Base-by-base conservation (phyloP, 2,329 filamentous ascomycete species). In the Fusarium goolgardi region DNA sequence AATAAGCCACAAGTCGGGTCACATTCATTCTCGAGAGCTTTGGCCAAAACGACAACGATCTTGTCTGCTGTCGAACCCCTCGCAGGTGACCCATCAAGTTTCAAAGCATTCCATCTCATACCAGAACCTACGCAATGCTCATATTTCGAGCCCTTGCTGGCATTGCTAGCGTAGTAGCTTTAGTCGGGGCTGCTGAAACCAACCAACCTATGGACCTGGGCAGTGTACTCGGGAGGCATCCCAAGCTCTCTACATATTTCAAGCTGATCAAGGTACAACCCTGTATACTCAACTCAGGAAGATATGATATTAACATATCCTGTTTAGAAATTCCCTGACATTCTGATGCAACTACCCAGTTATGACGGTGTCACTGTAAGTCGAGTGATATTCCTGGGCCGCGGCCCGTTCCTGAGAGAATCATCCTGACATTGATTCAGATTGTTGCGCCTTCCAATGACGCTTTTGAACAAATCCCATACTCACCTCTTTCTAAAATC, bases 381-480 rank as follows among this genome's bases (percentile, higher is more conserved):
- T 75, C 31, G 35, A 21, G 6, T 23, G 15, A 12, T 34, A 21
- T 20, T 11, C n/a, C 13, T n/a, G 12, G n/a, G 25, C 23, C 31
- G 10, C 25, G 29, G 18, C 18, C 12, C 5, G 3, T 31, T 11
- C 25, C 18, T 41, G 5, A 9, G n/a, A 5, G 16, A 37, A 37
- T 7, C 20, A 35, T 18, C 25, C 51, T 55, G n/a, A 72, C 37
- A 12, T 10, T 16, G 16, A 20, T 12, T 20, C 21, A 79, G 78
- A 81, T 90, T 67, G 84, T 89, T 66, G 87, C 84, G 0, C 88
- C 88, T 11, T 84, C 80, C 61, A 86, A 89, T 69, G 78, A 80
- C 3, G 87, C 87, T 18, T 88, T 90, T 77, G 79, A 83, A 20
- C 80, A 82, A 53, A 85, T 88, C 51, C 81, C 81, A 12, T 85